Base-by-base conservation (phyloP, 1,139 yeast species). In the Magnusiomyces sp. region DNA sequence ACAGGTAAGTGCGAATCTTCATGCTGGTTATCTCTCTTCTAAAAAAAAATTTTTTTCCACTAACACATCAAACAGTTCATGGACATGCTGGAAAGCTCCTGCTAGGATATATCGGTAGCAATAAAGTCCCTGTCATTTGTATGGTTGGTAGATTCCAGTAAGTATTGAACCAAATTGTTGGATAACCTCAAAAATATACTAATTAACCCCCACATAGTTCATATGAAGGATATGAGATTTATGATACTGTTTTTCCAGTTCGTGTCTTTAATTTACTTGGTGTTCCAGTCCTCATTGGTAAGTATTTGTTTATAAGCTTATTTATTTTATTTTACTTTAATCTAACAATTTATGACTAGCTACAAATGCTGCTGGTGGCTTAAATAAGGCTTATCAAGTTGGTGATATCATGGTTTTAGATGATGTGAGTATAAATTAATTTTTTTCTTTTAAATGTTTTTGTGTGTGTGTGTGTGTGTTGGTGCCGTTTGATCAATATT, bases 281-380 rank as follows among this genome's bases (percentile, higher is more conserved):
- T 0, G 79, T 83, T 37, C 66, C 72, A 41, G 72, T 73, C 4
- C 71, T 90, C 42, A 72, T 92, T 33, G 95, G 47, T 44, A 44
- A 16, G 47, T 37, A 4, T 5, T n/a, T 34, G 9, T 34, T 13
- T 14, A 34, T 34, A 3, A 14, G 9, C 13, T 31, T 31, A 14
- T 37, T 10, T 7, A 37, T n/a, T 5, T 16, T 6, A 6, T n/a
- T 37, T 37, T 16, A 34, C 16, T n/a, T 34, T 14, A 5, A 34
- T 34, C 16, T 14, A 34, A 37, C 40, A 37, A 16, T 37, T 6
- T 14, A n/a, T 6, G 5, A 14, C 5, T 31, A 60, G 47, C 66
- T 2, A 92, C 97, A 23, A 92, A 92, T 66, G 97, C 97, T 1
- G 95, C 97, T 2, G 98, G 97, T 36, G 97, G 97, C 0, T 67